These are phyloP conservation scores for Aspergillus quadricinctus DNA, from an alignment of 2,329 filamentous ascomycete species.

Conservation along the genomic window DNA sequence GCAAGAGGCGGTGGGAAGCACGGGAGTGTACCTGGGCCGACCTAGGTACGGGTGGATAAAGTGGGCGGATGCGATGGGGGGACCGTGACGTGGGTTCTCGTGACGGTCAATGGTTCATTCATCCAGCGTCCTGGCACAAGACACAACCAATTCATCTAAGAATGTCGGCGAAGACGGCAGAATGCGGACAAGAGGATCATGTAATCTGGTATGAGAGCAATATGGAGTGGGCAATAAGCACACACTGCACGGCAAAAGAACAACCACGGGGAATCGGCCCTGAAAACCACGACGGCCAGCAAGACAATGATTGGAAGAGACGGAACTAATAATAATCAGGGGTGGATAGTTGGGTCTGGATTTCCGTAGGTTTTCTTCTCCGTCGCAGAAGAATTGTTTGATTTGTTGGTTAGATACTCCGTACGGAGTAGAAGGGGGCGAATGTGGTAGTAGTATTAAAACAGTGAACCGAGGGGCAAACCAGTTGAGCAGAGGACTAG, in stretches of 20 bases:
- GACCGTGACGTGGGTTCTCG: constrained; percentile 13
- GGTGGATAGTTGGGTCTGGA: neutral
- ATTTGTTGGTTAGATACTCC: neutral
- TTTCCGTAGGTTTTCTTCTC: neutral
- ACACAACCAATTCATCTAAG: constrained; percentile 11
- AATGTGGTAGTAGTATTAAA: neutral
- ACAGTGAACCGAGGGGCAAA: too few species aligned
- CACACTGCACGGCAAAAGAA: neutral
- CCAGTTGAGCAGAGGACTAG: too few species aligned
- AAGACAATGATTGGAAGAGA: neutral
- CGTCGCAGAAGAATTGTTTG: neutral
- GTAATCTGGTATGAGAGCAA: constrained; percentile 1
- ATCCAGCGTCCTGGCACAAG: constrained; percentile 8
- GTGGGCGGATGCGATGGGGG: constrained; percentile 5
- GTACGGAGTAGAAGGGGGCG: too few species aligned
- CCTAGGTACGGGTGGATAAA: neutral
- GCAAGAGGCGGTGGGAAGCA: constrained; percentile 8
- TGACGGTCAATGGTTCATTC: constrained; percentile 18
- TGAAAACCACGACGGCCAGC: neutral
- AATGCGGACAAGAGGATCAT: constrained; percentile 3
- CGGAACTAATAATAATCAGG: neutral
- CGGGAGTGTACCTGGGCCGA: neutral
- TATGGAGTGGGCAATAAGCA: neutral
- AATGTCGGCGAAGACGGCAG: constrained; percentile 14
- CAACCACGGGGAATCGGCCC: neutral